Percentiles rank a stretch among this genome's conserved stretches.
Evolutionary conservation across 2,329 filamentous ascomycete genomes (phyloP).

Genomic region (Pestalotiopsis sp.): DNA sequence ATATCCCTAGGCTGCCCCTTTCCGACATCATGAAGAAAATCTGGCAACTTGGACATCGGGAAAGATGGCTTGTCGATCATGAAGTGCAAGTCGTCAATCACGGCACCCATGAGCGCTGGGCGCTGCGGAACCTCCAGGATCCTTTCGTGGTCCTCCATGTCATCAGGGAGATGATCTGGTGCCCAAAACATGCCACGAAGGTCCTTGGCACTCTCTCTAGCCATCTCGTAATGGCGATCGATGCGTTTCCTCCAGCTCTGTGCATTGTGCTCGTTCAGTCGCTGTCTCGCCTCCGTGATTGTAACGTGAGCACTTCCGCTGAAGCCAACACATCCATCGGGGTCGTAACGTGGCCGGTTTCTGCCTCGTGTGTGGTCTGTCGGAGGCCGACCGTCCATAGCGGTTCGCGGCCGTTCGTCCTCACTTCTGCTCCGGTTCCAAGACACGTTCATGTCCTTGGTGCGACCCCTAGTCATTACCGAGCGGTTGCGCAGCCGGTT

Average conservation of each 20-base stretch:
- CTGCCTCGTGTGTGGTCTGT: constrained; percentile 40
- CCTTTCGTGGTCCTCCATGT: constrained; percentile 79
- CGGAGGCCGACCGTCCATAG: constrained; percentile 30
- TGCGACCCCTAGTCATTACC: constrained; percentile 43
- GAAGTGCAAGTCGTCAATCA: constrained; percentile 84
- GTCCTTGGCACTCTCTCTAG: constrained; percentile 76
- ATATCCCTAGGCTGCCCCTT: constrained; percentile 95
- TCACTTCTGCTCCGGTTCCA: constrained; percentile 59
- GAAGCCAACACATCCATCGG: constrained; percentile 71
- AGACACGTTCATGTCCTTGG: constrained; percentile 31
- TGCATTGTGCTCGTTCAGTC: constrained; percentile 78
- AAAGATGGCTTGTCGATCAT: constrained; percentile 92
- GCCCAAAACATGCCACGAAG: constrained; percentile 82
- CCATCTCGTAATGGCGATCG: constrained; percentile 70
- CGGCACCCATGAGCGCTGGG: constrained; percentile 78
- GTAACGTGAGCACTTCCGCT: constrained; percentile 73
- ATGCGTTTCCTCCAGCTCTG: constrained; percentile 93
- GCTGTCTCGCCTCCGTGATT: constrained; percentile 74
- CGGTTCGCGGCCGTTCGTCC: constrained; percentile 43
- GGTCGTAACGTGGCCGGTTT: constrained; percentile 70
- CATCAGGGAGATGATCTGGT: constrained; percentile 77
- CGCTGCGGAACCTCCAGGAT: constrained; percentile 85
- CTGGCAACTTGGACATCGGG: constrained; percentile 76
- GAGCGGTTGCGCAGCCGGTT: constrained; percentile 60
- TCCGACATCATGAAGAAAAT: constrained; percentile 86